Evolutionary conservation across 352 stramenopile genomes (phyloP), one percentile per base, ranked within the genome.

Genomic region (Phytophthora pistaciae): DNA sequence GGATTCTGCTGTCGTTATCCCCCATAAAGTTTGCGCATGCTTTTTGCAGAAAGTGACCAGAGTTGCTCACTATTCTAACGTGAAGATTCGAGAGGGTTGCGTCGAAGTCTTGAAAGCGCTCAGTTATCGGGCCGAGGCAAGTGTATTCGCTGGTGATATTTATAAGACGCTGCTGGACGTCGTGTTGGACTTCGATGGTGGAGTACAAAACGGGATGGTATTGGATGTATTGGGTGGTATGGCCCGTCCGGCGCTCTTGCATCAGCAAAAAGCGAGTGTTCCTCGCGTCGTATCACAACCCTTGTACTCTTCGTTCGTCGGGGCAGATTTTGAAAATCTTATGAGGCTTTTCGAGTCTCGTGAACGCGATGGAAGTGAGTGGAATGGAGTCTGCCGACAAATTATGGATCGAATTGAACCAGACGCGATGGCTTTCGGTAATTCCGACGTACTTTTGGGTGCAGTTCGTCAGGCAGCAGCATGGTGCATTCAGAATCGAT

Each of bases 401-500:
- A 78, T 80, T 44, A 62, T 66, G 20, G 59, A 59, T 14, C 65
- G 64, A 46, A 53, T 48, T 56, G 42, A 31, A 13, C 25, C 2
- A 21, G 52, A 56, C 16, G 14, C 29, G 27, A 40, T 29, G 46
- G 46, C 23, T 3, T 13, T 66, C 11, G 68, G 53, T 31, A 82
- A 77, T 56, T 66, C 72, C 0, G 66, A 62, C 29, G 46, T 82
- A 3, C 13, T 88, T 16, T 31, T 78, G 6, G 59, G 42, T 55
- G 78, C 71, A 25, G 72, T 92, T 25, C 79, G 70, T 10, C 74
- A 91, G 78, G 80, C 84, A 23, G 85, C 88, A 18, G 70, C 56
- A 16, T 96, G 88, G 87, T 91, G 87, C 46, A 74, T 95, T 20
- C 77, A 91, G 14, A 88, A 87, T 55, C 79, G 90, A 49, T 68